Evolutionary conservation across 495 filamentous ascomycete genomes (phyloP), one percentile per base, ranked within the genome.

Genomic region (Penicillium paxilli): DNA sequence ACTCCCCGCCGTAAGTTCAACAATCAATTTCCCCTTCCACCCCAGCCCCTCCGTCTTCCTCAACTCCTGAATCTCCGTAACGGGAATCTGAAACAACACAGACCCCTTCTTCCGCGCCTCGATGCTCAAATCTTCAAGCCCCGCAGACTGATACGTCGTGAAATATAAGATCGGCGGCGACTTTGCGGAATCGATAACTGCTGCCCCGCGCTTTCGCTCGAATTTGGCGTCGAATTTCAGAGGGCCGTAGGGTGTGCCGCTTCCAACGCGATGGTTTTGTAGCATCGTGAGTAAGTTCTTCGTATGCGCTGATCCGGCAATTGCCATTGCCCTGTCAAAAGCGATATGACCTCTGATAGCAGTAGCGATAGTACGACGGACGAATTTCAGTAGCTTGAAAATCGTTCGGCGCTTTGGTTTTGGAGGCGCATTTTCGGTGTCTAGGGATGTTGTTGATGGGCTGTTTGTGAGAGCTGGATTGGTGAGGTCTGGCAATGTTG

Each of bases 1-100:
- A 26, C 68, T 64, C 3, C 84, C 86, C 49, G 89, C 77, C 3
- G 87, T 84, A 89, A 90, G 90, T 10, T 88, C 89, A n/a, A 93
- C 85, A 23, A 92, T 83, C 23, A 94, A 66, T 72, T 91, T 94
- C 8, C 85, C 84, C 72, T 96, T 96, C 91, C 90, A 96, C 1
- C 91, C 92, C 52, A 92, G 76, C 0, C 91, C 90, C 9, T 90
- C 91, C 2, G 91, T 75, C 74, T 96, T 96, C 69, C 85, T 87
- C 47, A 96, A 55, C 60, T 94, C 89, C 46, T 49, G 61, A 32
- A 89, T 83, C 23, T 88, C 83, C 9, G 73, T 71, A 4, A 89
- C 68, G 0, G 82, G 76, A 4, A 87, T 71, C n/a, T 56, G 62
- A 41, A 80, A 80, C 14, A 71, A 33, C 4, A 75, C 72, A 6